These are phyloP conservation scores for Taiozyma onychis DNA, from an alignment of 1,139 yeast genomes.

Conservation along the genomic window DNA sequence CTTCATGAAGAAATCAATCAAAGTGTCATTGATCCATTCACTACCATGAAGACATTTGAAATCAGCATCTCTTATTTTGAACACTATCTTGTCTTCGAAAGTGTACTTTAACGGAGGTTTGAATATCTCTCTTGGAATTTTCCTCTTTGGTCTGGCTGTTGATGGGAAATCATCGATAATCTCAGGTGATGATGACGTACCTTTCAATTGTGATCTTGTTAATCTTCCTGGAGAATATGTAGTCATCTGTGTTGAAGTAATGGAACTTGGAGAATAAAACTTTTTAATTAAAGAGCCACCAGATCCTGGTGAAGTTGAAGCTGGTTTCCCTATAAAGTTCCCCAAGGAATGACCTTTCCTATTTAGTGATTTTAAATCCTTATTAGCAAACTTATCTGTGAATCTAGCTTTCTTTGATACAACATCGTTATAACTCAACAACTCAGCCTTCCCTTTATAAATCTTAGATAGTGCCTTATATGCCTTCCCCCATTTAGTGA, in stretches of 20 bases:
- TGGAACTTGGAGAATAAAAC: background rate
- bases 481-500: background rate
- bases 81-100: conserved; percentile 41
- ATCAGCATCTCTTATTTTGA: conserved; percentile 53
- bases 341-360: background rate
- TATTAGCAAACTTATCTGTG: background rate
- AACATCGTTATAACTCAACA: background rate
- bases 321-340: background rate
- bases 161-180: background rate
- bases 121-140: conserved; percentile 28
- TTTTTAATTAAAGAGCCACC: background rate
- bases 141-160: background rate
- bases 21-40: conserved; percentile 72
- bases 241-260: background rate
- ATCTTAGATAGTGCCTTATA: background rate
- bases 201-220: background rate
- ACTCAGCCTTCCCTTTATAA: background rate
- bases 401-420: background rate
- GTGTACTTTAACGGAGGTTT: conserved; percentile 47
- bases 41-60: conserved; percentile 63
- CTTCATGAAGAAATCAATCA: conserved; percentile 66
- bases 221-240: background rate
- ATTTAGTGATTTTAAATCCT: background rate
- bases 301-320: background rate
- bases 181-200: background rate